Percentiles rank a stretch among this genome's conserved stretches.
These are phyloP conservation scores for Ustilago cynodontis DNA, from an alignment of 1,284 basidiomycete genomes.

Conservation along the genomic window DNA sequence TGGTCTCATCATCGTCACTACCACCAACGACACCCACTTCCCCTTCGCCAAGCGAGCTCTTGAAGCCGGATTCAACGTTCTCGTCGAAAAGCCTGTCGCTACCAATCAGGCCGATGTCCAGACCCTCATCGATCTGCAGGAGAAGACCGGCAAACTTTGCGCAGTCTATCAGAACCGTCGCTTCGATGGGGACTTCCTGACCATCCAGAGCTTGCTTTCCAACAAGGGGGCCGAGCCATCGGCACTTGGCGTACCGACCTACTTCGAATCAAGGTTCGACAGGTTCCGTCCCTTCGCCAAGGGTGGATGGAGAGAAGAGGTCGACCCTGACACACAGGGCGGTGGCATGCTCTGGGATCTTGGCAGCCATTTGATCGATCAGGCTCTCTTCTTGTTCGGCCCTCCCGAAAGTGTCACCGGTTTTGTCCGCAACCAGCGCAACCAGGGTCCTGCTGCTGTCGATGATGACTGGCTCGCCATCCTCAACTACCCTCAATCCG, in stretches of 20 bases:
- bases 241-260: slow-evolving; percentile 61
- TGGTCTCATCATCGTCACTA: slow-evolving; percentile 66
- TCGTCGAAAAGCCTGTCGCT: slow-evolving; percentile 67
- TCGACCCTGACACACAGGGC: slow-evolving; percentile 58
- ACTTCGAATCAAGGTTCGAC: slow-evolving; percentile 66
- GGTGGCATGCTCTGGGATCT: slow-evolving; percentile 68
- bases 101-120: slow-evolving; percentile 50
- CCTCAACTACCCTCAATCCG: slow-evolving; percentile 54
- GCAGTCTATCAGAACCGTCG: slow-evolving; percentile 67
- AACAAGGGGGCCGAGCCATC: slow-evolving; percentile 53
- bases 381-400: slow-evolving; percentile 64
- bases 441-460: slow-evolving; percentile 52
- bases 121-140: slow-evolving; percentile 52
- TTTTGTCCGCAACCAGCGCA: slow-evolving; percentile 59
- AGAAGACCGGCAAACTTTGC: slow-evolving; percentile 59
- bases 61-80: slow-evolving; percentile 62
- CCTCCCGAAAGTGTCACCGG: slow-evolving; percentile 61
- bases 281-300: slow-evolving; percentile 65
- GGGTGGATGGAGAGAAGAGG: slow-evolving; percentile 67
- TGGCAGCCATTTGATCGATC: slow-evolving; percentile 66
- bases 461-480: slow-evolving; percentile 67
- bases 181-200: slow-evolving; percentile 67
- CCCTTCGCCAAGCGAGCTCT: slow-evolving; percentile 64
- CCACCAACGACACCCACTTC: slow-evolving; percentile 66
- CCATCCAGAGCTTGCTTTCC: slow-evolving; percentile 57